Evolutionary conservation across 2,329 filamentous ascomycete genomes (phyloP), one percentile per base, ranked within the genome.

Genomic region (Sclerotinia spermophila): DNA sequence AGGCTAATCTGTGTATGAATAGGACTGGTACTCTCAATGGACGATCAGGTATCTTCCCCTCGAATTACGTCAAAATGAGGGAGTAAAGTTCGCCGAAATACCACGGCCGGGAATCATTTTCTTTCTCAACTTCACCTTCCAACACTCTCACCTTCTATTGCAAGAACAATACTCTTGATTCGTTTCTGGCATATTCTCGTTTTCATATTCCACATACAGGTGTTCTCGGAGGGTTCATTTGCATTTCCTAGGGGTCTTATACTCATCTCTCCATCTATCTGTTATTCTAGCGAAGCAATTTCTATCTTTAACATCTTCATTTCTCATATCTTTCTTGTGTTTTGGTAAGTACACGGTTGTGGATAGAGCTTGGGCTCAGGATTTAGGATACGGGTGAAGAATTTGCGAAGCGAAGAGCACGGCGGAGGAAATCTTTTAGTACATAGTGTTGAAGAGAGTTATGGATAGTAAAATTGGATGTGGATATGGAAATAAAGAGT

Each of bases 11-110:
- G 13, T 15, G 21, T 13, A 17, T 17, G 1, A 73, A 72, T 75
- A 91, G 89, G 96, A 98, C 95, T 27, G 96, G 96, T 38, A 90
- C 91, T 81, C 90, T 97, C 78, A 94, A 94, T 42, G 87, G 89
- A 74, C 87, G 89, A 76, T 92, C 94, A 69, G 96, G 96, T 51
- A 97, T 97, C 75, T 99, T 99, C 82, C 96, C 96, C 0, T 96
- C 92, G 80, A 90, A 90, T 79, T 91, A 91, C 73, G 89, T 91
- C 74, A 89, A 90, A 79, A 88, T 90, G 87, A 86, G 83, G 80
- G 83, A 86, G 76, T 86, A 77, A 51, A 72, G 2, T 17, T 24
- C 27, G 13, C 27, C 35, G 5, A 24, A 19, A 3, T 11, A 65
- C 15, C 15, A 38, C 35, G 15, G 2, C 3, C 21, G n/a, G 27